Evolutionary conservation across 208 protist genomes (phyloP).

Genomic region (Phytomonas francai): DNA sequence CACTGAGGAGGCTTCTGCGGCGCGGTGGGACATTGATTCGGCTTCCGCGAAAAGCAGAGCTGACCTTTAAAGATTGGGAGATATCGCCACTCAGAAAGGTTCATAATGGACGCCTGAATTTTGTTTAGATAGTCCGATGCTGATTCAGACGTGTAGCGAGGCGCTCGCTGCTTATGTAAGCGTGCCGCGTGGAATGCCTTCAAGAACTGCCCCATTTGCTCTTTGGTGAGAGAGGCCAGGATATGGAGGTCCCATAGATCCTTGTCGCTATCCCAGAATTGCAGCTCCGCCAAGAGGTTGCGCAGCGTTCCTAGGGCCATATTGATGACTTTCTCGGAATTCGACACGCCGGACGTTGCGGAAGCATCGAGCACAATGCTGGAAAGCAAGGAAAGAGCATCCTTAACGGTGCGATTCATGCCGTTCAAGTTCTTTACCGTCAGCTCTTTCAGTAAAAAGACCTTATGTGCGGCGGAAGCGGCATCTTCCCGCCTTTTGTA

Average conservation of each 20-base stretch:
- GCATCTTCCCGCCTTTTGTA: slow-evolving; percentile 6
- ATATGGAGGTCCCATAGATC: slow-evolving; percentile 45
- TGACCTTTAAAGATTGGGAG: slow-evolving; percentile 14
- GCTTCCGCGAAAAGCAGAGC: slow-evolving; percentile 6
- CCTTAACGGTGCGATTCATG: not conserved
- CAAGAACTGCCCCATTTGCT: not conserved
- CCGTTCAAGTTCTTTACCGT: not conserved
- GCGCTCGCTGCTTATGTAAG: not conserved
- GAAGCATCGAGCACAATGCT: not conserved
- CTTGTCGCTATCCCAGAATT: slow-evolving; percentile 38
- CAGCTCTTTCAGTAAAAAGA: not conserved
- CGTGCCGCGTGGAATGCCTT: not conserved
- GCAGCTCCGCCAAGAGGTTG: slow-evolving; percentile 39
- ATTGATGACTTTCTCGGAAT: not conserved
- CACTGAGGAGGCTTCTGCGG: not conserved
- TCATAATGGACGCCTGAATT: not conserved
- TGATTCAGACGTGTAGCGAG: not conserved
- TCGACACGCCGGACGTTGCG: not conserved
- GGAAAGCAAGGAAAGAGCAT: not conserved
- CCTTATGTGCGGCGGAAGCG: not conserved
- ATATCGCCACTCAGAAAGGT: not conserved
- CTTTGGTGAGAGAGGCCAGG: slow-evolving; percentile 8
- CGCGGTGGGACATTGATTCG: not conserved
- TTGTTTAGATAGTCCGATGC: not conserved
- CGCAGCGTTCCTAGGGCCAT: slow-evolving; percentile 11